phyloP scores from a whole-genome alignment of 2,329 filamentous ascomycete species.

The Colletotrichum sp. region DNA sequence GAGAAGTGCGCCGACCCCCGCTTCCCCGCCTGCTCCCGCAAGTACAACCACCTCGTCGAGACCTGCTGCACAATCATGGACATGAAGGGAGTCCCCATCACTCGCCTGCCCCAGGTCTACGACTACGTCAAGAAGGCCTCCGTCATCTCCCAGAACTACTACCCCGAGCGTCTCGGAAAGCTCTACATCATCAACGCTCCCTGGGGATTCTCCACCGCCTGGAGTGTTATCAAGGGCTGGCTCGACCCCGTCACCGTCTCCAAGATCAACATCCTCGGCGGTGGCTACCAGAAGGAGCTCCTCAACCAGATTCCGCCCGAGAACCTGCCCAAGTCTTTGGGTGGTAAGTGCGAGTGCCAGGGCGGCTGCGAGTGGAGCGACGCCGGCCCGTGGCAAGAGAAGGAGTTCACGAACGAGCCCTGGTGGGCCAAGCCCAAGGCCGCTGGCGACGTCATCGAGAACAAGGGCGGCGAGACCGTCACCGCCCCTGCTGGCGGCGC shows the following conservation, averaged over 20 bases:
- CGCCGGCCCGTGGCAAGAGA: slow-evolving; percentile 85
- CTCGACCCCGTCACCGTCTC: slow-evolving; percentile 94
- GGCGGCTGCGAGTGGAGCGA: slow-evolving; percentile 89
- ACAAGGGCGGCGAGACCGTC: slow-evolving; percentile 43
- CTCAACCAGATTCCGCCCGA: slow-evolving; percentile 84
- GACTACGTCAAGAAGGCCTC: slow-evolving; percentile 86
- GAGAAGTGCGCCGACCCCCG: slow-evolving; percentile 94
- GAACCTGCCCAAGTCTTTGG: slow-evolving; percentile 87
- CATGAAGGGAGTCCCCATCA: slow-evolving; percentile 89
- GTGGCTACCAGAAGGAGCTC: slow-evolving; percentile 82
- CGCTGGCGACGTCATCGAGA: slow-evolving; percentile 40
- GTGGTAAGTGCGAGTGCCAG: slow-evolving; percentile 80
- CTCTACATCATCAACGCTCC: slow-evolving; percentile 98
- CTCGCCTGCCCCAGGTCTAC: slow-evolving; percentile 84
- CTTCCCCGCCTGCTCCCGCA: slow-evolving; percentile 93
- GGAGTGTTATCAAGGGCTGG: slow-evolving; percentile 88
- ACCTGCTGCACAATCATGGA: slow-evolving; percentile 99
- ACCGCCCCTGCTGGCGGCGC: slow-evolving; percentile 32
- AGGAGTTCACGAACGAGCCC: slow-evolving; percentile 68
- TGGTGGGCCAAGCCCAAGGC: slow-evolving; percentile 64
- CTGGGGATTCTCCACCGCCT: slow-evolving; percentile 91
- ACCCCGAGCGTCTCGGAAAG: slow-evolving; percentile 94
- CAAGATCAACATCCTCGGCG: slow-evolving; percentile 92
- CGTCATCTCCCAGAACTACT: slow-evolving; percentile 96
- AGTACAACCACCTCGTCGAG: slow-evolving; percentile 87